Percentiles rank a stretch among this genome's conserved stretches.
These are phyloP conservation scores for Lichtheimia corymbifera DNA, from an alignment of 371 early-diverging fungal genomes.

Conservation along the genomic window DNA sequence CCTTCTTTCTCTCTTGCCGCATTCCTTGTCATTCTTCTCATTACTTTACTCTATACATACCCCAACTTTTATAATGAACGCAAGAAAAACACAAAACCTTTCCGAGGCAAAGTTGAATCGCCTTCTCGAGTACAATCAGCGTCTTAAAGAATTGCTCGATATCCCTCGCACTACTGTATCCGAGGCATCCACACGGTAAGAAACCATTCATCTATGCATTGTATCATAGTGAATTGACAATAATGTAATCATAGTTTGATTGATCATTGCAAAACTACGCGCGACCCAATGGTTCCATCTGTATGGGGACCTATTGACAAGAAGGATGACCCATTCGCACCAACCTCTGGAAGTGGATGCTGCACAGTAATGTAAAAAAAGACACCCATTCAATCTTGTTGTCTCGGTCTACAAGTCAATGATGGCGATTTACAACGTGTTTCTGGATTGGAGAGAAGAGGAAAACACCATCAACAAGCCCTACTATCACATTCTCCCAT, in stretches of 20 bases:
- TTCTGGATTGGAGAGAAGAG: too few species aligned
- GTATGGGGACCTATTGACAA: slow-evolving; percentile 77
- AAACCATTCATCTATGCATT: background rate
- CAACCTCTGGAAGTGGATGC: slow-evolving; percentile 47
- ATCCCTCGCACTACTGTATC: slow-evolving; percentile 79
- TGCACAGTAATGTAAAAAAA: slow-evolving; percentile 37
- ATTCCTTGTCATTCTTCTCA: background rate
- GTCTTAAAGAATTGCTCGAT: slow-evolving; percentile 81
- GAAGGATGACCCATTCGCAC: slow-evolving; percentile 80
- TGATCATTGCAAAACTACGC: slow-evolving; percentile 52
- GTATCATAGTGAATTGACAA: slow-evolving; percentile 16
- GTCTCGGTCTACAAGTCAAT: too few species aligned
- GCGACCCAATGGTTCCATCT: slow-evolving; percentile 74
- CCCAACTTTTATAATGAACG: slow-evolving; percentile 3
- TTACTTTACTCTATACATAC: background rate
- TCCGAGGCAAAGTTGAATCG: slow-evolving; percentile 76
- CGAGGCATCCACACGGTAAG: slow-evolving; percentile 55
- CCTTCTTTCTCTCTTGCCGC: slow-evolving; percentile 4
- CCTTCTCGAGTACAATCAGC: slow-evolving; percentile 75
- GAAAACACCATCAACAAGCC: too few species aligned
- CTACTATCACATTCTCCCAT: too few species aligned
- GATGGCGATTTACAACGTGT: too few species aligned
- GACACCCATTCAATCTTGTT: too few species aligned
- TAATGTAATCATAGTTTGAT: slow-evolving; percentile 39
- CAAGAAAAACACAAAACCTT: slow-evolving; percentile 37